These are phyloP conservation scores for Canavalia ensiformis DNA, from an alignment of 306 rosid species.

Conservation along the genomic window DNA sequence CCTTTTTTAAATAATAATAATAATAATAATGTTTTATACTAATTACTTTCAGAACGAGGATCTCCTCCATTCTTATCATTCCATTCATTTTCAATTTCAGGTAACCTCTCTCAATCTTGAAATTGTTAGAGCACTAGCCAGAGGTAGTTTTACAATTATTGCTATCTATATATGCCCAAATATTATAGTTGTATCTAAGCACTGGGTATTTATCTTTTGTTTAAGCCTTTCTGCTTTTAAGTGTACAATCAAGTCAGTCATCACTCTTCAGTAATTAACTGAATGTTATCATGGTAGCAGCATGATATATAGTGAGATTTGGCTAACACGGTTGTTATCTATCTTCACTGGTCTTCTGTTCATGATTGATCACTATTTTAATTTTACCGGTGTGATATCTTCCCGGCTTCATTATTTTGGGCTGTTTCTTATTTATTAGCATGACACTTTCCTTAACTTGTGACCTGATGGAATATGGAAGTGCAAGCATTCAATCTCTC, in stretches of 20 bases:
- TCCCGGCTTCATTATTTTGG: conserved; percentile 34
- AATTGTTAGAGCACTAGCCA: conserved; percentile 91
- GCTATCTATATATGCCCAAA: conserved; percentile 32
- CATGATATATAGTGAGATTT: conserved; percentile 21
- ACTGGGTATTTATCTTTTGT: conserved; percentile 36
- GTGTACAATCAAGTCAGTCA: conserved; percentile 10
- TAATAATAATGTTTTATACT: conserved; percentile 6
- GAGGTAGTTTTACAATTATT: conserved; percentile 63
- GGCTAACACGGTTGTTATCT: conserved; percentile 29
- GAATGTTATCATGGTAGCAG: neutral
- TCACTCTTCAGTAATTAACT: conserved; percentile 11
- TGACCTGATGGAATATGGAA: neutral
- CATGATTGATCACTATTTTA: conserved; percentile 21
- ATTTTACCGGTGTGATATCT: conserved; percentile 14
- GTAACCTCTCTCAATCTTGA: conserved; percentile 91
- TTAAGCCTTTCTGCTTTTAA: conserved; percentile 35
- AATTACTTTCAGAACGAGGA: conserved; percentile 19
- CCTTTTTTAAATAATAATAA: neutral
- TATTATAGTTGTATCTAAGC: neutral
- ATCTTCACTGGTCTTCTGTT: neutral
- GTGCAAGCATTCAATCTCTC: neutral
- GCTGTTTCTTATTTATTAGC: neutral
- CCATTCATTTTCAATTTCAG: conserved; percentile 61
- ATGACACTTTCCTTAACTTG: neutral
- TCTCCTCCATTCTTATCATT: conserved; percentile 38